These are phyloP conservation scores for Talaromyces amestolkiae DNA, from an alignment of 2,329 filamentous ascomycete genomes.

Conservation along the genomic window DNA sequence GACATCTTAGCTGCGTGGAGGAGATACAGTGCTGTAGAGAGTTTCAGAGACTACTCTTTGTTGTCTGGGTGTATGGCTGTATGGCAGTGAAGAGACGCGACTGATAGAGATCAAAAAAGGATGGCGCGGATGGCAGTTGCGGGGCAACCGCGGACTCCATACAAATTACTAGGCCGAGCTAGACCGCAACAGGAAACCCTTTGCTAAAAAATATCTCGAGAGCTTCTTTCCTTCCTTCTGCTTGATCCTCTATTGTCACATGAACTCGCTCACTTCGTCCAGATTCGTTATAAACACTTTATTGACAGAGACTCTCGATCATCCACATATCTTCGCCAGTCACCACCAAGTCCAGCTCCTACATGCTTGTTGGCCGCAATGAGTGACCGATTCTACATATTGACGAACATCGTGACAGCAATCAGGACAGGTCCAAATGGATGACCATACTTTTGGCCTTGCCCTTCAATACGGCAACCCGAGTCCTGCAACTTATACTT, in stretches of 20 bases:
- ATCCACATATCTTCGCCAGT: not conserved
- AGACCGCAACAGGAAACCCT: slow-evolving; percentile 3
- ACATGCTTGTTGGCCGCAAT: slow-evolving; percentile 10
- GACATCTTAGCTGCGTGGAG: slow-evolving; percentile 28
- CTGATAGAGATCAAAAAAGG: not conserved
- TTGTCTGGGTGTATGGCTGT: not conserved
- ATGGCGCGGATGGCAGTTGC: slow-evolving; percentile 25
- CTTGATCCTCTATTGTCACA: not conserved
- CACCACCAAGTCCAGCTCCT: not conserved
- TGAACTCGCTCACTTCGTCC: not conserved
- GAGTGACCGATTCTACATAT: slow-evolving; percentile 4
- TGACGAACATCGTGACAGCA: slow-evolving; percentile 8
- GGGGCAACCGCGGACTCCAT: slow-evolving; percentile 26
- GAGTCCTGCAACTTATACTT: slow-evolving; percentile 51
- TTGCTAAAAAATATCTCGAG: not conserved
- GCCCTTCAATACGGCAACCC: slow-evolving; percentile 60
- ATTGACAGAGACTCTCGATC: not conserved
- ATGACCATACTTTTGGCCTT: slow-evolving; percentile 47
- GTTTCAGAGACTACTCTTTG: not conserved
- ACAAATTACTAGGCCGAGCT: not conserved
- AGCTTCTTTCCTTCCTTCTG: not conserved
- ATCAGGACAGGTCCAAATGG: slow-evolving; percentile 50
- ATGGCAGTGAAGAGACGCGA: not conserved
- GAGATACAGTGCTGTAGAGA: not conserved
- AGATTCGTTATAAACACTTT: not conserved